These are phyloP conservation scores for Xylariaceae sp. DNA, from an alignment of 2,329 filamentous ascomycete genomes.

Conservation along the genomic window DNA sequence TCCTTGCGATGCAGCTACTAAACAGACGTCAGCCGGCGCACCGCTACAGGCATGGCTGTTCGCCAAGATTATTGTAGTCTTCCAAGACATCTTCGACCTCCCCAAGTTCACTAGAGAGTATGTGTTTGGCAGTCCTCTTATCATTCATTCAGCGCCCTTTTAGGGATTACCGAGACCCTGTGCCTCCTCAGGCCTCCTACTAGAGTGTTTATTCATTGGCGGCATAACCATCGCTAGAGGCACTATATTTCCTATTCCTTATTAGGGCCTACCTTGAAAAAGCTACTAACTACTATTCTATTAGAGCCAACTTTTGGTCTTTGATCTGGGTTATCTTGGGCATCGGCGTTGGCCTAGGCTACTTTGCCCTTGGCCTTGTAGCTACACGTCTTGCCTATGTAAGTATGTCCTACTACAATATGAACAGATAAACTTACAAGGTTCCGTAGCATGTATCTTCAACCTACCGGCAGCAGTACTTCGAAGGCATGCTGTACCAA, in stretches of 20 bases:
- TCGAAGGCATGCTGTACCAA: conserved; percentile 65
- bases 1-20: background rate
- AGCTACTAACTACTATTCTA: conserved; percentile 3
- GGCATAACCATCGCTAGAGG: background rate
- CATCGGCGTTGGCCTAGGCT: conserved; percentile 57
- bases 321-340: conserved; percentile 70
- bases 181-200: background rate
- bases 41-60: conserved; percentile 64
- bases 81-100: conserved; percentile 45
- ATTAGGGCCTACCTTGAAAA: too few species aligned
- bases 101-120: conserved; percentile 46
- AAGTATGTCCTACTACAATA: conserved; percentile 15
- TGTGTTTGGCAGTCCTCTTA: background rate
- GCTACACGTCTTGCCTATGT: conserved; percentile 55
- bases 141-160: background rate
- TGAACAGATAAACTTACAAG: conserved; percentile 13
- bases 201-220: background rate
- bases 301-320: conserved; percentile 63
- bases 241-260: background rate
- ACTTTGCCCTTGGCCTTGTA: conserved; percentile 56
- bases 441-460: conserved; percentile 52
- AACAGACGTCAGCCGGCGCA: conserved; percentile 45
- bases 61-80: conserved; percentile 59
- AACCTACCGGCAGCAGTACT: conserved; percentile 66
- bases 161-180: background rate